Percentiles rank a stretch among this genome's conserved stretches.
Conservation (phyloP, 1,284 basidiomycete genomes). For the Apiotrichum porosum region DNA sequence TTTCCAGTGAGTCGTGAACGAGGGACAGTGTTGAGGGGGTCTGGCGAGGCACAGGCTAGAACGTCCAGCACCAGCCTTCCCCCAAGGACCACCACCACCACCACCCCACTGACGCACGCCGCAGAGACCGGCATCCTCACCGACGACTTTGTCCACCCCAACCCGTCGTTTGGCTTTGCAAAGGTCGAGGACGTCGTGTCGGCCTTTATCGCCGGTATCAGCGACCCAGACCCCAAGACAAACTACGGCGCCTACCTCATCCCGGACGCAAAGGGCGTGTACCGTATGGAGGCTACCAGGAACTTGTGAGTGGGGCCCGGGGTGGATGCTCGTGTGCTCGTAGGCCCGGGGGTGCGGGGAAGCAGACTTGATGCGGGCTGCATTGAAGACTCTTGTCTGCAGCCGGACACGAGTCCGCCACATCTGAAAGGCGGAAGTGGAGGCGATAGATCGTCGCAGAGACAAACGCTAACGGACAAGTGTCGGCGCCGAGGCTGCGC, state of each 20-base stretch:
- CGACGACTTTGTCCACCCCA: slow-evolving; percentile 15
- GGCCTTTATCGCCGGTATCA: slow-evolving; percentile 12
- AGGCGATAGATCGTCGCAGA: too few relatives aligned
- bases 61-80: too few relatives aligned
- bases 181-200: slow-evolving; percentile 15
- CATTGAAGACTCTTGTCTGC: too few relatives aligned
- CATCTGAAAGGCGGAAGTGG: too few relatives aligned
- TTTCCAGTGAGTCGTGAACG: slow-evolving; percentile 10
- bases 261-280: slow-evolving; percentile 17
- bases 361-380: too few relatives aligned
- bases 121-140: slow-evolving; percentile 17
- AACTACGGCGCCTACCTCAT: slow-evolving; percentile 16
- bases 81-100: too few relatives aligned
- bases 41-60: too few relatives aligned
- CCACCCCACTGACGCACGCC: background rate
- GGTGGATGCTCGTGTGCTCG: background rate
- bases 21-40: too few relatives aligned
- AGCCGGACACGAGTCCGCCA: too few relatives aligned
- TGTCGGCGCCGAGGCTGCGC: slow-evolving; percentile 12
- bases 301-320: slow-evolving; percentile 5
- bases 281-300: slow-evolving; percentile 11
- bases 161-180: slow-evolving; percentile 13
- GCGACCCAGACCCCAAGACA: slow-evolving; percentile 11
- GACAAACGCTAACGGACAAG: background rate
- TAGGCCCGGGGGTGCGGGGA: too few relatives aligned